Evolutionary conservation across 192 early-diverging fungal genomes (phyloP).

Genomic region (Backusella tarrabulga): DNA sequence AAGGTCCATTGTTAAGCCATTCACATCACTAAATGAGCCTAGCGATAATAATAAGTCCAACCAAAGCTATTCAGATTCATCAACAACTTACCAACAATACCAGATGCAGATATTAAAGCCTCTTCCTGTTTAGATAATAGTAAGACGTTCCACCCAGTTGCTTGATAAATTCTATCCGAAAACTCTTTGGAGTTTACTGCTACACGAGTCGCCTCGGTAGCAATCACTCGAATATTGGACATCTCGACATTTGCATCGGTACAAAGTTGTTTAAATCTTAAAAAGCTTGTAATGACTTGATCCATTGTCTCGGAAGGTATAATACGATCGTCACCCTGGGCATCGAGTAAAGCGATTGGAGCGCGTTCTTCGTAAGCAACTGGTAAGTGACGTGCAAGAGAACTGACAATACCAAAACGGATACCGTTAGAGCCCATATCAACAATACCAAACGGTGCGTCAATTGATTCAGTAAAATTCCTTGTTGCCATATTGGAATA

Average conservation of each 20-base stretch:
- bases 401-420: slow-evolving; percentile 51
- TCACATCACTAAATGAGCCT: slow-evolving; percentile 46
- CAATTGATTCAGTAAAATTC: neutral
- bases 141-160: slow-evolving; percentile 41
- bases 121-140: slow-evolving; percentile 47
- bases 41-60: neutral
- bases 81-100: slow-evolving; percentile 42
- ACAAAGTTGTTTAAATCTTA: slow-evolving; percentile 48
- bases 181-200: slow-evolving; percentile 50
- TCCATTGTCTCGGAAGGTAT: slow-evolving; percentile 49
- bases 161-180: slow-evolving; percentile 37
- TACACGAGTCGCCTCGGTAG: slow-evolving; percentile 52
- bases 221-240: slow-evolving; percentile 43
- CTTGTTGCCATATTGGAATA: neutral
- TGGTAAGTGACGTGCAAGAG: slow-evolving; percentile 44
- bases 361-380: slow-evolving; percentile 57
- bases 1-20: slow-evolving; percentile 52
- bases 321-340: slow-evolving; percentile 33
- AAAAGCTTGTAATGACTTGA: slow-evolving; percentile 46
- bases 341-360: slow-evolving; percentile 50
- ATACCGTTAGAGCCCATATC: slow-evolving; percentile 66
- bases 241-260: slow-evolving; percentile 36
- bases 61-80: neutral
- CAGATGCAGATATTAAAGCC: slow-evolving; percentile 48
- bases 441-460: slow-evolving; percentile 42